These are phyloP conservation scores for Spongospora subterranea DNA, from an alignment of 208 protist species.

Conservation along the genomic window DNA sequence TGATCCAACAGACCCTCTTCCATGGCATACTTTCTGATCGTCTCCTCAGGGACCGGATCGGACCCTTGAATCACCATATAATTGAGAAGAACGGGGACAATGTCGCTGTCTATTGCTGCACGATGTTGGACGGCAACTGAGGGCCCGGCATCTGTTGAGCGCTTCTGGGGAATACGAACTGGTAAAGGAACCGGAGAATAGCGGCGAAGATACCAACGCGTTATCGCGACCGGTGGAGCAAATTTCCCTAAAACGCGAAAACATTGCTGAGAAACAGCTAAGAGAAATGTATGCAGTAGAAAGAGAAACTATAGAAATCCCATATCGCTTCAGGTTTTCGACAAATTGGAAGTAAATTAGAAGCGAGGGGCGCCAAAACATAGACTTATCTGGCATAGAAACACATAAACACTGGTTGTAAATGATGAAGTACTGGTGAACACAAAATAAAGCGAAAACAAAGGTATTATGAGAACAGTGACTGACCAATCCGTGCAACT, in stretches of 20 bases:
- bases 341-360: neutral
- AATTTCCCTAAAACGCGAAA: neutral
- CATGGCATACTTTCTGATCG: neutral
- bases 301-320: neutral
- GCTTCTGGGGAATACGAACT: neutral
- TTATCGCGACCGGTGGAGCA: neutral
- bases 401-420: no score
- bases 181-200: neutral
- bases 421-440: no score
- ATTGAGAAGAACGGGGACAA: neutral
- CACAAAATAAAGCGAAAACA: neutral
- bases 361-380: neutral
- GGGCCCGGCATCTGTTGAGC: neutral
- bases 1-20: neutral
- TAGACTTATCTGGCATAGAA: no score
- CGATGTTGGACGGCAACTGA: neutral
- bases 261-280: neutral
- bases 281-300: neutral
- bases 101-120: neutral
- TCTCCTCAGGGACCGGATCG: neutral
- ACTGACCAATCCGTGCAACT: neutral
- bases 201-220: slow-evolving; percentile 25
- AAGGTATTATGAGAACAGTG: neutral
- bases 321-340: neutral
- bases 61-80: neutral